Evolutionary conservation across 495 filamentous ascomycete species (phyloP), one percentile per base, ranked within the genome.

Genomic region (Penicillium macrosclerotiorum): DNA sequence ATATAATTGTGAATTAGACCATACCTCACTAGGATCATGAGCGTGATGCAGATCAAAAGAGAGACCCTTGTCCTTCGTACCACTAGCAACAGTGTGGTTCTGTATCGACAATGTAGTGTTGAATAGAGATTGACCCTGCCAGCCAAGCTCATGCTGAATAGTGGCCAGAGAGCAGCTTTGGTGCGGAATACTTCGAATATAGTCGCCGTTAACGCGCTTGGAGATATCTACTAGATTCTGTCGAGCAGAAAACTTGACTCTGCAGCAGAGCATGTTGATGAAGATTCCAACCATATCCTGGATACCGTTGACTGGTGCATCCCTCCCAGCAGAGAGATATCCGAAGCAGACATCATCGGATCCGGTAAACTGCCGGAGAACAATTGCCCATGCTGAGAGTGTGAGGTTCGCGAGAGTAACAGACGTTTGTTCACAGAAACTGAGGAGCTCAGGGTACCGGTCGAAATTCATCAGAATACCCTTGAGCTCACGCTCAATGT

Each of bases 341-440:
- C 80, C 80, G 49, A 84, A 85, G 47, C 74, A 78, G n/a, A 83
- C 68, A 22, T 79, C 72, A 33, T 80, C 69, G 3, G 69, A 74
- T 1, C 62, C 64, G 1, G 76, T 79, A 49, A 78, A 78, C 8
- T 57, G 56, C 23, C 69, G 67, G 5, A 84, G 65, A 0, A 81
- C 73, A 8, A 83, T 57, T 3, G 75, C 75, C 81, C 81, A 84
- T 6, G 71, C 77, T 22, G 78, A 64, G 19, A 82, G 65, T 6
- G 79, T 67, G 13, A 78, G 42, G 45, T 72, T 80, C 7, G 76
- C 72, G 8, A 79, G 44, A 5, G 78, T 81, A 2, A 81, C 57
- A 1, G 70, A 73, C 20, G 72, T 57, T 11, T 45, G 51, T 20
- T 72, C 63, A 41, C 78, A 80, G 58, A 78, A 77, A 1, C 45